A percentile compares a stretch with the other conserved stretches of the same genome.
Evolutionary conservation across 495 filamentous ascomycete species (phyloP).

Genomic region (Penicillium bialowiezense): DNA sequence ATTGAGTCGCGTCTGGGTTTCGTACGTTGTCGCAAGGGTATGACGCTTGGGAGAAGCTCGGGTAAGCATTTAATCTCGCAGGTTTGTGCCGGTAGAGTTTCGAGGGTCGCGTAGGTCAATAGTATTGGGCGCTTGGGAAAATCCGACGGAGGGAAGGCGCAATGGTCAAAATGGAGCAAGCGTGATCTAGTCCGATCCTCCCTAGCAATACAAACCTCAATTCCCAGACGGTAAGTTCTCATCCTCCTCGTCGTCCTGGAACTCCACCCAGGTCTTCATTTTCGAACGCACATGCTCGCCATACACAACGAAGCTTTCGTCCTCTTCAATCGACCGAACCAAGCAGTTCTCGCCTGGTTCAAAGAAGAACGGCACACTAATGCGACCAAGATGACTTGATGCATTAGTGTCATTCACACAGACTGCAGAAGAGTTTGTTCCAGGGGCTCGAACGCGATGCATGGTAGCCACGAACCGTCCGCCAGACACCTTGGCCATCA

Average conservation of each 20-base stretch:
- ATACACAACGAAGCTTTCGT: slow-evolving; percentile 34
- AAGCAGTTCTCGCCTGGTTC: slow-evolving; percentile 44
- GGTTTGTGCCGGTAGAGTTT: too few relatives aligned
- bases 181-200: too few relatives aligned
- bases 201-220: too few relatives aligned
- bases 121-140: too few relatives aligned
- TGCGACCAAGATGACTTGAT: slow-evolving; percentile 26
- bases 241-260: slow-evolving; percentile 9
- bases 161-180: too few relatives aligned
- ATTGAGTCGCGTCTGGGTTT: too few relatives aligned
- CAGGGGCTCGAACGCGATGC: slow-evolving; percentile 40
- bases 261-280: slow-evolving; percentile 49
- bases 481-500: slow-evolving; percentile 45
- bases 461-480: slow-evolving; percentile 48
- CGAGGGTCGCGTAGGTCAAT: too few relatives aligned
- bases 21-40: too few relatives aligned
- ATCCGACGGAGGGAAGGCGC: too few relatives aligned
- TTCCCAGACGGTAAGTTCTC: too few relatives aligned
- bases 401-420: background rate
- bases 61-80: too few relatives aligned
- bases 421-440: background rate
- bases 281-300: slow-evolving; percentile 44
- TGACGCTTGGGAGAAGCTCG: too few relatives aligned
- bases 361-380: slow-evolving; percentile 50
- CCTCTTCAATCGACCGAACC: slow-evolving; percentile 33